phyloP scores from a whole-genome alignment of 208 protist species.

The Trichomonas vaginalis region DNA sequence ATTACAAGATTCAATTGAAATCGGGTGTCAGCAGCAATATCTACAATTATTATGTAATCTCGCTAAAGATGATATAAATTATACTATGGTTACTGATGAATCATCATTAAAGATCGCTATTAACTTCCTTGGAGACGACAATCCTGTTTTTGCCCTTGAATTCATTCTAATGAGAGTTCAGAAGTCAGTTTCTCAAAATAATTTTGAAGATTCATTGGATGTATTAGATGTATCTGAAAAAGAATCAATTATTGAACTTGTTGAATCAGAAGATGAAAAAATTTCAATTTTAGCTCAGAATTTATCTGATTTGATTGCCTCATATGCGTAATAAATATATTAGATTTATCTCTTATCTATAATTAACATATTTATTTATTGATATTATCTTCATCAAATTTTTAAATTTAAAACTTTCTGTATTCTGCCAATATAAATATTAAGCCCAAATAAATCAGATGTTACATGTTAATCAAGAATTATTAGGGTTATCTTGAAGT shows the following conservation, averaged over 20 bases:
- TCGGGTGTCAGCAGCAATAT: background rate
- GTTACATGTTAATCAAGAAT: too few relatives aligned
- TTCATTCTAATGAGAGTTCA: background rate
- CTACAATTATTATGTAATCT: background rate
- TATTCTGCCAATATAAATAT: too few relatives aligned
- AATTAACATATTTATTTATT: too few relatives aligned
- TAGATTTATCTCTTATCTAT: too few relatives aligned
- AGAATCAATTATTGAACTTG: background rate
- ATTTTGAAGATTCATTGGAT: background rate
- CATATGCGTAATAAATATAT: too few relatives aligned
- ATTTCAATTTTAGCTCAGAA: background rate
- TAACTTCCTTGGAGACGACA: background rate
- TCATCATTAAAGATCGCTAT: background rate
- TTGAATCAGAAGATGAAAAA: background rate
- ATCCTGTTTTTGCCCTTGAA: background rate
- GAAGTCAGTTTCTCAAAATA: background rate
- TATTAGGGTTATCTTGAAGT: too few relatives aligned
- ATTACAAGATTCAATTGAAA: background rate
- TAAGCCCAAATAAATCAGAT: too few relatives aligned
- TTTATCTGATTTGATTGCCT: background rate
- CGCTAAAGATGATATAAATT: background rate
- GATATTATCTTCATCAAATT: too few relatives aligned
- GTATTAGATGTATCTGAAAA: background rate
- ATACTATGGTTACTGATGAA: background rate
- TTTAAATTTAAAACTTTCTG: too few relatives aligned